Base-by-base conservation (phyloP, 2,329 filamentous ascomycete genomes). In the Sporothrix curviconia region DNA sequence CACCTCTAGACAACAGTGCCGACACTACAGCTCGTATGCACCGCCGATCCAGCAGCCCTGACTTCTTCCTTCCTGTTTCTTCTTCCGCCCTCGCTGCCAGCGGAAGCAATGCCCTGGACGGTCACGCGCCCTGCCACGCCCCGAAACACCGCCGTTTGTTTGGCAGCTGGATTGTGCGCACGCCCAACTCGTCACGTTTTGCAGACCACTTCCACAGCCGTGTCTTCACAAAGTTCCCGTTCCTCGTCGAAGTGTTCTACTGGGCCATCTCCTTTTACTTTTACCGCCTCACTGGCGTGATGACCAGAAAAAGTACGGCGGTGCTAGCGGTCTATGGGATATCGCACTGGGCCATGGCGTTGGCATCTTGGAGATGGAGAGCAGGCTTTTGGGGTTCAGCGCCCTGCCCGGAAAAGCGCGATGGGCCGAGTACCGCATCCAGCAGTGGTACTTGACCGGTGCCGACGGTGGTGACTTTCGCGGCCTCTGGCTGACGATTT, bases 221-320 rank as follows among this genome's bases (percentile, higher is more conserved):
- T 25, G 72, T 85, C 54, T 70, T 86, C 50, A 77, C 82, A 64
- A 83, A 83, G 63, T 84, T 83, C 62, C 85, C 85, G 4, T 88
- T 88, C 66, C 69, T 88, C 56, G 77, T 88, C 50, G 85, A 88
- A 69, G 87, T 88, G 83, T 87, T 87, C 68, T 88, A 88, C 72
- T 88, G 85, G 85, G 76, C 79, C 43, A 75, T 87, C 63, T 86
- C 84, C 65, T 80, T 84, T 62, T 74, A 78, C 46, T 83, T 85
- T 66, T 87, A 87, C 70, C 75, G 78, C 37, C 72, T 83, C 68
- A 85, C 82, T 7, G 77, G 79, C 15, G 71, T 77, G 15, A 54
- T 78, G 7, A 77, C 79, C 74, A 78, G 58, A 68, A 69, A 49
- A 70, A 80, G 56, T 82, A 81, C 58, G 78, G 78, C 36, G 75